phyloP scores from a whole-genome alignment of 345 rosid genomes.

The Citrus maxima region DNA sequence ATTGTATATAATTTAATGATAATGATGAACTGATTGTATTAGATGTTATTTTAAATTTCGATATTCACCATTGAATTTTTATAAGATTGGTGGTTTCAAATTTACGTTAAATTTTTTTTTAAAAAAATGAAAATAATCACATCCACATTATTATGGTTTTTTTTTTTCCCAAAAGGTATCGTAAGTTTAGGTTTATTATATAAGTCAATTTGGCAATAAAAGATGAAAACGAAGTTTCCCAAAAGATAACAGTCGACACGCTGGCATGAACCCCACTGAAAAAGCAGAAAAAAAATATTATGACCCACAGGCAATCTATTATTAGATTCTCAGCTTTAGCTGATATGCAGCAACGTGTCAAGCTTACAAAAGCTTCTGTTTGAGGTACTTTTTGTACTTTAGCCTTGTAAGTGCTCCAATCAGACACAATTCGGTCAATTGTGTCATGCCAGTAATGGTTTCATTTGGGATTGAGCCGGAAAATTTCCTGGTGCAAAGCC shows the following conservation, averaged over 20 bases:
- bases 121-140: too few species aligned
- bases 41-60: too few species aligned
- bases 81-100: too few species aligned
- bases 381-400: conserved; percentile 8
- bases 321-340: too few species aligned
- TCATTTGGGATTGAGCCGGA: too few species aligned
- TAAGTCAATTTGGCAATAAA: background rate
- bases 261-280: conserved; percentile 17
- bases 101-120: too few species aligned
- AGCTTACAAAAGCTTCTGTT: background rate
- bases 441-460: background rate
- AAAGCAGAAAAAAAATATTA: background rate
- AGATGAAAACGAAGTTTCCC: conserved; percentile 7
- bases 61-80: too few species aligned
- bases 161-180: too few species aligned
- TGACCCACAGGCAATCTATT: background rate
- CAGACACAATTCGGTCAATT: background rate
- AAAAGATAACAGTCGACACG: conserved; percentile 3
- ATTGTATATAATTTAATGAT: too few species aligned
- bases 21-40: too few species aligned
- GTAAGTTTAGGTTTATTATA: background rate
- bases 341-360: background rate
- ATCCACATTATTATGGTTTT: too few species aligned
- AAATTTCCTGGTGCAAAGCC: background rate
- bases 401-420: background rate